Base-by-base conservation (phyloP, 495 filamentous ascomycete genomes). In the Penicillium psychrofluorescens region DNA sequence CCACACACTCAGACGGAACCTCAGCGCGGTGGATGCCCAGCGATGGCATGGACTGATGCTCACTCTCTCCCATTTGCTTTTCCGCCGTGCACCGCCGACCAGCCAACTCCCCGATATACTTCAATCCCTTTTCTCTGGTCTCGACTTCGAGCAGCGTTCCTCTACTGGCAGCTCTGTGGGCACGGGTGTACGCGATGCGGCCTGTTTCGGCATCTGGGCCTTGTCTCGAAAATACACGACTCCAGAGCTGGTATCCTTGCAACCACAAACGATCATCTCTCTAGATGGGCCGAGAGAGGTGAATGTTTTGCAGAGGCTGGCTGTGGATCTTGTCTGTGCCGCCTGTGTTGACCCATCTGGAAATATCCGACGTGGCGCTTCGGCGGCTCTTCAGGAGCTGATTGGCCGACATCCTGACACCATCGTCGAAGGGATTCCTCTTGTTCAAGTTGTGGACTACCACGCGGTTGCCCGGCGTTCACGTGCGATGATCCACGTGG, bases 191-290 rank as follows among this genome's bases (percentile, higher is more conserved):
- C 77, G 92, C 41, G 92, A 99, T 69, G 94, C 94, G 5, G 87
- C 92, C 2, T 94, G 88, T 59, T 96, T 96, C 56, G 92, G 92
- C 28, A 83, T 95, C 27, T 99, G 92, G 92, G 81, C 90, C 1
- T 63, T 97, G 9, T 90, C 90, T 35, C 75, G 92, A 45, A 81
- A 89, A 38, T 99, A 97, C 50, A 83, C 77, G 1, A 95, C 91
- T 0, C 51, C 68, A 1, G 90, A 95, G 53, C 69, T 97, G 9
- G 74, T 84, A 8, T 71, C 72, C 2, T 73, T 92, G 4, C 67
- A 76, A 7, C 59, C 72, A 0, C 58, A 64, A 31, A 42, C 50
- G 13, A 63, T 68, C 29, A 50, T 54, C 11, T 55, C 56, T 4
- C 40, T 61, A 9, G 55, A 58, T 13, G 50, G 56, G 0, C 49